Evolutionary conservation across 2,329 filamentous ascomycete species (phyloP).

Genomic region (Fusarium brevicatenulatum): DNA sequence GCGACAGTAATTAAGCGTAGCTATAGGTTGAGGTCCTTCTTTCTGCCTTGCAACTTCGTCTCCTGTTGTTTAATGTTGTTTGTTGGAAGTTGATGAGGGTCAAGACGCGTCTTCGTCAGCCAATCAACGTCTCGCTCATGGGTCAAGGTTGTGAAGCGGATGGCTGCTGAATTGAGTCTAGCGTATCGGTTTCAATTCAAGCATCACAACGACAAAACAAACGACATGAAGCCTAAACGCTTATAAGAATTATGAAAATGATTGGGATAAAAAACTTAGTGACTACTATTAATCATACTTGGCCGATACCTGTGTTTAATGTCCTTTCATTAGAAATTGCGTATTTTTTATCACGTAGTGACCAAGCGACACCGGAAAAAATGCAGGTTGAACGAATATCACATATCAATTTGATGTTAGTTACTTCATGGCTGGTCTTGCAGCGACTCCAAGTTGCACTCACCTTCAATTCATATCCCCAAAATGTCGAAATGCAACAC

Average conservation of each 20-base stretch:
- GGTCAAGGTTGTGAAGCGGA: rapidly evolving
- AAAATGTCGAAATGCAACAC: rapidly evolving
- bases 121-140: background rate
- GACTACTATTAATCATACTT: rapidly evolving
- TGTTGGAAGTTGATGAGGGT: too few species aligned
- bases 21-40: rapidly evolving
- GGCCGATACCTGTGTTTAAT: too few species aligned
- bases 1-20: background rate
- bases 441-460: rapidly evolving
- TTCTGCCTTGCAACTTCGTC: background rate
- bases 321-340: too few species aligned
- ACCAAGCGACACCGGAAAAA: too few species aligned
- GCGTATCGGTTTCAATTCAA: background rate
- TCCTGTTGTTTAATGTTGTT: background rate
- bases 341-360: too few species aligned
- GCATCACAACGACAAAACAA: background rate
- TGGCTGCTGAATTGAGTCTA: background rate
- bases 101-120: background rate
- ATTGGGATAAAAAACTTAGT: rapidly evolving
- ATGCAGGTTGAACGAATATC: too few species aligned
- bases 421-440: background rate
- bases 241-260: rapidly evolving
- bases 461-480: rapidly evolving
- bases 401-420: rapidly evolving
- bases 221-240: rapidly evolving